These are phyloP conservation scores for Cladophialophora yegresii DNA, from an alignment of 2,329 filamentous ascomycete species.

Conservation along the genomic window DNA sequence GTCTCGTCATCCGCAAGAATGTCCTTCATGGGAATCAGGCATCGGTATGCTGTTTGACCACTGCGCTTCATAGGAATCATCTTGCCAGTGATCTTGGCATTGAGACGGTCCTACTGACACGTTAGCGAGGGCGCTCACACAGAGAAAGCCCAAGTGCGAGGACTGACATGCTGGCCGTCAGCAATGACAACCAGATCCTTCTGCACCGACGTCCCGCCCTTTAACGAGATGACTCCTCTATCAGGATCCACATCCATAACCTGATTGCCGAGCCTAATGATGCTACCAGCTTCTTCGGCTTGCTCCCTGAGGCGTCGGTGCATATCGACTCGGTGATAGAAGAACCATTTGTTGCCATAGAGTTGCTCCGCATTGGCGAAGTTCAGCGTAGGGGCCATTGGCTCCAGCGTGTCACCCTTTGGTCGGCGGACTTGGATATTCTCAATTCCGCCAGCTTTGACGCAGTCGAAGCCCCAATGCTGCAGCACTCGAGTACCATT, in stretches of 20 bases:
- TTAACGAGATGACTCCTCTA: constrained; percentile 37
- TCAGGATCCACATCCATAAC: constrained; percentile 38
- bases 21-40: constrained; percentile 37
- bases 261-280: constrained; percentile 37
- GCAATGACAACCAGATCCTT: constrained; percentile 47
- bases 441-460: constrained; percentile 35
- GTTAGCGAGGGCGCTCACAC: constrained; percentile 21
- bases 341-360: constrained; percentile 38
- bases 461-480: constrained; percentile 38
- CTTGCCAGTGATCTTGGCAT: constrained; percentile 35
- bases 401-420: constrained; percentile 36
- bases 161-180: constrained; percentile 39
- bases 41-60: constrained; percentile 37
- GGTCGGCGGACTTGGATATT: constrained; percentile 36
- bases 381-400: constrained; percentile 35
- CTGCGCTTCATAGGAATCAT: constrained; percentile 35
- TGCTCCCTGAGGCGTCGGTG: constrained; percentile 44
- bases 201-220: constrained; percentile 38
- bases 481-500: constrained; percentile 40
- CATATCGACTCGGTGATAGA: constrained; percentile 48
- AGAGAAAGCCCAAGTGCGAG: constrained; percentile 23
- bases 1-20: constrained; percentile 35
- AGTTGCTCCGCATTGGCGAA: constrained; percentile 32
- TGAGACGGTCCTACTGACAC: constrained; percentile 30
- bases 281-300: constrained; percentile 37